phyloP scores from a whole-genome alignment of 208 protist species.

The Naegleria fowleri region DNA sequence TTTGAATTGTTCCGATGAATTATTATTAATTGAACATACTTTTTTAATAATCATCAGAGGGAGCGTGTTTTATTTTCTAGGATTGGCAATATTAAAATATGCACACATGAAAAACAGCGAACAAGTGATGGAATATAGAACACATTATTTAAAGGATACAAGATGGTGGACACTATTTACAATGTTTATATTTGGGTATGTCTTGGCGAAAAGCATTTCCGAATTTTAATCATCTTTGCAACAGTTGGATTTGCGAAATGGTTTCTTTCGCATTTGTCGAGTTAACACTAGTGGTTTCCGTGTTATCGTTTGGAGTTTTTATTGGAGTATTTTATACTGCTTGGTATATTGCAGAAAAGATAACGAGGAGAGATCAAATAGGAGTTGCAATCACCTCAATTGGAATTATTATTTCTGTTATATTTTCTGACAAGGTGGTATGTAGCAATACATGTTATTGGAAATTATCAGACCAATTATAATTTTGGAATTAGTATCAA shows the following conservation, averaged over 20 bases:
- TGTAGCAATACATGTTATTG: not conserved
- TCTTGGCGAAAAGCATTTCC: not conserved
- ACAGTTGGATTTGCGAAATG: not conserved
- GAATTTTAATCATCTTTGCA: not conserved
- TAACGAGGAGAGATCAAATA: not conserved
- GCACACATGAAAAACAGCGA: conserved; percentile 4
- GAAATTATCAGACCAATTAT: not conserved
- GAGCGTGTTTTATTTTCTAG: not conserved
- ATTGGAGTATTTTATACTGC: conserved; percentile 20
- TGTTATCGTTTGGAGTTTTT: not conserved
- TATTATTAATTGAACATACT: not conserved
- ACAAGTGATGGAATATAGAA: not conserved
- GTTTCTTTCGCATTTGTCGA: conserved; percentile 1
- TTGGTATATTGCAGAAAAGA: not conserved
- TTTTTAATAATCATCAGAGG: not conserved
- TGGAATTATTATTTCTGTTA: not conserved
- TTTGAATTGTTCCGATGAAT: not conserved
- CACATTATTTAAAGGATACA: not conserved
- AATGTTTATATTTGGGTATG: conserved; percentile 9
- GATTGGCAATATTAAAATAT: conserved; percentile 5
- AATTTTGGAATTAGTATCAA: not conserved
- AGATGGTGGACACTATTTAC: conserved; percentile 4
- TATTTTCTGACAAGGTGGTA: conserved; percentile 4
- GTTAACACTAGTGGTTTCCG: not conserved
- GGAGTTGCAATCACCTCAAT: not conserved